phyloP scores from a whole-genome alignment of 148 eudicot genomes.

The Rhododendron henanense region DNA sequence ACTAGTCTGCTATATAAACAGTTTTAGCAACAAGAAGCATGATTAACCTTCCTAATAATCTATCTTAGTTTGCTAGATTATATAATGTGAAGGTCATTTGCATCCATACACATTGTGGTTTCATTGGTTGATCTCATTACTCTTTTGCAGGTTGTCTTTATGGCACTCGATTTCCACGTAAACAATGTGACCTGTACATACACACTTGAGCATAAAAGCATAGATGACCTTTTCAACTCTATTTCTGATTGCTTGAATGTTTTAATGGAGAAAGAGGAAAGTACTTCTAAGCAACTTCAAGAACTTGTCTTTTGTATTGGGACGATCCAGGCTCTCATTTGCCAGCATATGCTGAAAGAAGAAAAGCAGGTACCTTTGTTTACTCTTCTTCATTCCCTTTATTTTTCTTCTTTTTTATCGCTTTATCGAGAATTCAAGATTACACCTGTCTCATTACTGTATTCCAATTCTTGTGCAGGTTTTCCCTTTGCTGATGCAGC shows the following conservation, averaged over 20 bases:
- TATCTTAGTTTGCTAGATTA: neutral
- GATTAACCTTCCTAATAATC: neutral
- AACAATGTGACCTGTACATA: constrained; percentile 64
- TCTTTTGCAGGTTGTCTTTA: constrained; percentile 65
- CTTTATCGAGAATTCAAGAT: neutral
- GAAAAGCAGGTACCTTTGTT: constrained; percentile 62
- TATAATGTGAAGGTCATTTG: neutral
- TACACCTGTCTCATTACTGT: neutral
- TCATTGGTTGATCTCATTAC: constrained; percentile 14
- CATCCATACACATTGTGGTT: neutral
- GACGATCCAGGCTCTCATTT: constrained; percentile 44
- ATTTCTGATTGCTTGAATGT: constrained; percentile 48
- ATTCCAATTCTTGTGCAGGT: constrained; percentile 37
- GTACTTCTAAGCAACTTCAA: constrained; percentile 34
- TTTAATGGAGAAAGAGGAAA: constrained; percentile 32
- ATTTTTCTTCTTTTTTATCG: no score
- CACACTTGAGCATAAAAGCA: constrained; percentile 66
- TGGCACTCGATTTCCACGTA: constrained; percentile 55
- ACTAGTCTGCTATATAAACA: neutral
- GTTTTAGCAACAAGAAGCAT: neutral
- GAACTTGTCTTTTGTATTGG: constrained; percentile 57
- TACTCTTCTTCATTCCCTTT: neutral
- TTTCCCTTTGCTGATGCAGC: constrained; percentile 62
- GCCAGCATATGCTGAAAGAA: constrained; percentile 87
- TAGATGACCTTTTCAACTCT: constrained; percentile 52